Base-by-base conservation (phyloP, 2,329 filamentous ascomycete species). In the Fusarium drepaniforme region DNA sequence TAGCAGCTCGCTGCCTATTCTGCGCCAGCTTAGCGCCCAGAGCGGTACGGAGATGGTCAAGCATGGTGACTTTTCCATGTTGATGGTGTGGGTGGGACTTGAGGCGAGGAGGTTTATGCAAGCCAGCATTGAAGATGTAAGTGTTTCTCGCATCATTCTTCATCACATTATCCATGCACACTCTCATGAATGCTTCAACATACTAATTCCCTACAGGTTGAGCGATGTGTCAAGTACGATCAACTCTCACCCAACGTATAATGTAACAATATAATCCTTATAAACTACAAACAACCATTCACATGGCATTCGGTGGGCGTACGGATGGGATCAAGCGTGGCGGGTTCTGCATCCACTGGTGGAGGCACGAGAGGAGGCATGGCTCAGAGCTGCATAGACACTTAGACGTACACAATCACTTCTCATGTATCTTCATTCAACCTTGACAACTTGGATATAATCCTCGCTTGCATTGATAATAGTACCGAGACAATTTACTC, bases 151-250 rank as follows among this genome's bases (percentile, higher is more conserved):
- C 2, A 15, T 18, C 11, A 33, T 15, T 18, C 15, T 8, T 25
- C 3, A 37, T 40, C 16, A 16, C 5, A 18, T 28, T 16, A 12
- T 49, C n/a, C n/a, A 35, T 46, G 6, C 21, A 5, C 8, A 11
- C 25, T 53, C n/a, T 21, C 12, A 42, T 51, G 33, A 11, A 8
- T 4, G 15, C 13, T 62, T 12, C 8, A n/a, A 37, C 2, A 46
- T 71, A n/a, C 72, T 56, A 72, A 69, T 58, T 23, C 59, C 6
- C 8, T 6, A 12, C 12, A 94, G 92, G 94, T 96, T 38, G 95
- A 98, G 83, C 89, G 90, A 80, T 97, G 94, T 82, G 96, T 98
- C 79, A 97, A 96, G 82, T 97, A 96, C 77, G 95, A 98, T 83
- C 89, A 94, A 74, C 86, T 98, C 71, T 94, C 94, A 59, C 95